A percentile compares a stretch with the other conserved stretches of the same genome.
These are phyloP conservation scores for Phytopythium chamaehyphon DNA, from an alignment of 352 stramenopile species.

Conservation along the genomic window DNA sequence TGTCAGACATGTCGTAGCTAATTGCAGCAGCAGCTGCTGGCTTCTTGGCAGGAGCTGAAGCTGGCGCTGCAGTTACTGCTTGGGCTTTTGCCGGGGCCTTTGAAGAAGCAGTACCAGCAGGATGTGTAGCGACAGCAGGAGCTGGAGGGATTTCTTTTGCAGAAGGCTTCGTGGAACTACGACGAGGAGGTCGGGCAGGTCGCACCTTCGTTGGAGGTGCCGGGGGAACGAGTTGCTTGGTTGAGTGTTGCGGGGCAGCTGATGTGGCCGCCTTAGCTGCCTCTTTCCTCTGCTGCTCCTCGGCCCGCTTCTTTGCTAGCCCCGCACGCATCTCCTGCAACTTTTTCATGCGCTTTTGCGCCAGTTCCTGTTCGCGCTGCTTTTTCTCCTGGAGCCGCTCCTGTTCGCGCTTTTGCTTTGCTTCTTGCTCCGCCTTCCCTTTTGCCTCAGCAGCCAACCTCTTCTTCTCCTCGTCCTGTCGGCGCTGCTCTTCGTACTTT, in stretches of 20 bases:
- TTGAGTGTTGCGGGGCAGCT: no score
- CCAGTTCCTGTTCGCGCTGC: constrained; percentile 37
- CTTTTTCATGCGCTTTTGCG: constrained; percentile 47
- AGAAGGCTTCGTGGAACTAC: not conserved
- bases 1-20: constrained; percentile 83
- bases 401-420: constrained; percentile 44
- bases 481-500: constrained; percentile 67
- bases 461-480: constrained; percentile 68
- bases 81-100: not conserved
- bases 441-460: constrained; percentile 42
- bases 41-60: constrained; percentile 19
- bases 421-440: constrained; percentile 60
- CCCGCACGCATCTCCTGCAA: constrained; percentile 65
- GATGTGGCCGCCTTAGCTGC: not conserved
- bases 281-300: constrained; percentile 23
- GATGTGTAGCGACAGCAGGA: not conserved
- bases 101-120: not conserved
- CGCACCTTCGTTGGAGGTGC: constrained; percentile 3
- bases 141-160: not conserved
- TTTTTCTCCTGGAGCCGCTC: constrained; percentile 62
- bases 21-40: constrained; percentile 19
- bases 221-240: not conserved
- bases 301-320: constrained; percentile 54
- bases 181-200: not conserved
- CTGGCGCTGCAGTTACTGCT: not conserved